phyloP scores from a whole-genome alignment of 208 protist species.

The Novymonas esmeraldas region DNA sequence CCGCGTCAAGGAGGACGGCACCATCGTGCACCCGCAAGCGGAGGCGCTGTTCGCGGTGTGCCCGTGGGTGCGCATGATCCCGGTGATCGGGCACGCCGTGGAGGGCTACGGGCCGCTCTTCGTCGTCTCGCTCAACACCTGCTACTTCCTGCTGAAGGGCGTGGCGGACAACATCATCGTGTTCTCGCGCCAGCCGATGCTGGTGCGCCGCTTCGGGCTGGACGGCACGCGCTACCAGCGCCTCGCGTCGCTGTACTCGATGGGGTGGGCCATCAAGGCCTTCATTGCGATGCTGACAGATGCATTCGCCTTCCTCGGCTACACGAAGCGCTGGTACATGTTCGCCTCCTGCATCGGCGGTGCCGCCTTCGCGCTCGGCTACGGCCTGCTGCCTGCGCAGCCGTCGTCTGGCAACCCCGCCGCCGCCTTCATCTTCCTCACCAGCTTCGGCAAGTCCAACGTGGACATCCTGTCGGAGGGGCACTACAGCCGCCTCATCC shows the following conservation, averaged over 20 bases:
- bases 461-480: constrained; percentile 83
- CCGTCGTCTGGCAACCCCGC: constrained; percentile 34
- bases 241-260: constrained; percentile 39
- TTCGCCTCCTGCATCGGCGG: constrained; percentile 52
- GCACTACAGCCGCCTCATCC: constrained; percentile 76
- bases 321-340: constrained; percentile 82
- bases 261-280: constrained; percentile 79
- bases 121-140: constrained; percentile 40
- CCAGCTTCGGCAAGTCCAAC: constrained; percentile 56
- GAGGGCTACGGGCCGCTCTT: constrained; percentile 48
- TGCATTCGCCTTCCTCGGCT: constrained; percentile 65
- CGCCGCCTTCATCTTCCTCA: constrained; percentile 60
- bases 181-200: constrained; percentile 48
- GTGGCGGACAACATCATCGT: constrained; percentile 55
- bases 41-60: constrained; percentile 24
- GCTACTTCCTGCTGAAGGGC: constrained; percentile 62
- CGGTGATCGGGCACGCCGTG: constrained; percentile 43
- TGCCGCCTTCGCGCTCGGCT: constrained; percentile 41
- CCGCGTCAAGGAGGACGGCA: no score
- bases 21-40: constrained; percentile 44
- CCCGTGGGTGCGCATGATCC: constrained; percentile 41
- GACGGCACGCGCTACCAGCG: constrained; percentile 49
- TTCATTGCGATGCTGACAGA: constrained; percentile 68
- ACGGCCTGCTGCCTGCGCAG: constrained; percentile 50
- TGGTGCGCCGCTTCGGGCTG: constrained; percentile 43